phyloP scores from a whole-genome alignment of 1,139 yeast genomes.

The Dujonia santamariae region DNA sequence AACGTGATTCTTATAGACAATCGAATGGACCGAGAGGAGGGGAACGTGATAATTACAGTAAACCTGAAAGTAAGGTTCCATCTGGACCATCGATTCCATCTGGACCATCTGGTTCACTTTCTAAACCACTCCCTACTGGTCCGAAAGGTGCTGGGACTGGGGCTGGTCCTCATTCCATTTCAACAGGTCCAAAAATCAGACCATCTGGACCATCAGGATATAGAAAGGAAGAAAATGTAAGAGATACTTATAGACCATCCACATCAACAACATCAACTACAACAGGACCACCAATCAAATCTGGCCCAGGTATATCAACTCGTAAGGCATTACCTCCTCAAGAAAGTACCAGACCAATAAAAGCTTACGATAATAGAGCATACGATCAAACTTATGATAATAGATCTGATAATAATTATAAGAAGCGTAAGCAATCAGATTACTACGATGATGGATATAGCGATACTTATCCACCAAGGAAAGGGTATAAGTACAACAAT shows the following conservation, averaged over 20 bases:
- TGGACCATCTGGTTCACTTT: slow-evolving; percentile 1
- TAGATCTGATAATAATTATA: neutral
- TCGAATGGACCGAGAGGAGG: too few relatives aligned
- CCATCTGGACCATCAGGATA: slow-evolving; percentile 7
- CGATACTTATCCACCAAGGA: too few relatives aligned
- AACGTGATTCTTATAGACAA: too few relatives aligned
- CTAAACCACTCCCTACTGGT: slow-evolving; percentile 3
- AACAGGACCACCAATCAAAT: neutral
- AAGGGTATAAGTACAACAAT: slow-evolving; percentile 1
- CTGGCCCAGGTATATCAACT: neutral
- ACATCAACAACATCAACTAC: too few relatives aligned
- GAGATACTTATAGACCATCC: slow-evolving; percentile 8
- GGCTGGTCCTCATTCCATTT: slow-evolving; percentile 1
- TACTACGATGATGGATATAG: slow-evolving; percentile 3
- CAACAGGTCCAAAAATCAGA: slow-evolving; percentile 2
- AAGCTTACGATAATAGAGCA: neutral
- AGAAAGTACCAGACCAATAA: slow-evolving; percentile 1
- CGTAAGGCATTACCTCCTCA: slow-evolving; percentile 6
- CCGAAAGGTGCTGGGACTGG: slow-evolving; percentile 4
- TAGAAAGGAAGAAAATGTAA: slow-evolving; percentile 1
- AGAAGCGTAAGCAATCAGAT: slow-evolving; percentile 1
- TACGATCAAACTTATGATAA: too few relatives aligned
- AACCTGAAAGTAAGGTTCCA: too few relatives aligned
- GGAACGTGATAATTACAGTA: too few relatives aligned
- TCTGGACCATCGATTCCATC: too few relatives aligned